Evolutionary conservation across 225 moss, liverwort and hornwort genomes (phyloP).

Genomic region (Neckera pumila): DNA sequence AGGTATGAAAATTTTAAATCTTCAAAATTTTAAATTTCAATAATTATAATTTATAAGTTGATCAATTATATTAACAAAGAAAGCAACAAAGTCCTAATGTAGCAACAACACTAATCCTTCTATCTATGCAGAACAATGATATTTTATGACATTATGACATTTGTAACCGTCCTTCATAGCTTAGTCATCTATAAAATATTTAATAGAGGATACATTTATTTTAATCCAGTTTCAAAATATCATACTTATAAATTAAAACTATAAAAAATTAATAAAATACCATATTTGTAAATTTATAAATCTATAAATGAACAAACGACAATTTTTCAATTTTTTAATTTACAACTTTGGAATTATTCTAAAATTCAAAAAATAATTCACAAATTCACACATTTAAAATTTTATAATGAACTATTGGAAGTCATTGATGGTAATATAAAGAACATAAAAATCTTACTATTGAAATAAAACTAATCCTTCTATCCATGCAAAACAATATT

Average conservation of each 20-base stretch:
- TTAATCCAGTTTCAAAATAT: too few relatives aligned
- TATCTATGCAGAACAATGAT: background rate
- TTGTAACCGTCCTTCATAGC: background rate
- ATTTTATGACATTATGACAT: background rate
- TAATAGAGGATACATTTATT: too few relatives aligned
- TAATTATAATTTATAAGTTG: background rate
- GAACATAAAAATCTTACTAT: background rate
- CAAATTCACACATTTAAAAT: background rate
- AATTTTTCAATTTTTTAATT: too few relatives aligned
- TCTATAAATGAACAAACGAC: too few relatives aligned
- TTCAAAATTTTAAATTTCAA: background rate
- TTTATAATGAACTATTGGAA: background rate
- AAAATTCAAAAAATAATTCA: too few relatives aligned
- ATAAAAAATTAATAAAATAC: too few relatives aligned
- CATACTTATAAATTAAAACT: too few relatives aligned
- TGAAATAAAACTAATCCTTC: too few relatives aligned
- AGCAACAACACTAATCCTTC: background rate
- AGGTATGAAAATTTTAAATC: too few relatives aligned
- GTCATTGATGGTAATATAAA: background rate
- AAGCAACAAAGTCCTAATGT: background rate
- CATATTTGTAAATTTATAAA: too few relatives aligned
- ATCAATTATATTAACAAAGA: background rate
- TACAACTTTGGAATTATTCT: too few relatives aligned
- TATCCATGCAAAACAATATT: too few relatives aligned
- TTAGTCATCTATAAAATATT: background rate